A percentile compares a stretch with the other conserved stretches of the same genome.
Conservation (phyloP, 1,139 yeast genomes). For the Pichia sp. region DNA sequence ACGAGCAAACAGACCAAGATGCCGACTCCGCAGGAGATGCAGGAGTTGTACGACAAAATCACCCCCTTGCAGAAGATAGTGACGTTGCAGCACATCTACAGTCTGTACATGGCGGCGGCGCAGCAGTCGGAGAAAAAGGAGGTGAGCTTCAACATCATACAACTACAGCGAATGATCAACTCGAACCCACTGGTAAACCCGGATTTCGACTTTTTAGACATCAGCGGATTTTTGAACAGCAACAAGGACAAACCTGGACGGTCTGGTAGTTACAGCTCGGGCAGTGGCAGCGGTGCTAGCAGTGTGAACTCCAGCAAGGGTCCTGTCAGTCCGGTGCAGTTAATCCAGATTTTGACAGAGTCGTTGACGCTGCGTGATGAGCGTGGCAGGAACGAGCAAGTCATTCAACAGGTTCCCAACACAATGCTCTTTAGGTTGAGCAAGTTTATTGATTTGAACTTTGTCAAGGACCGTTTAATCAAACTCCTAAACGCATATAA, state of each 20-base stretch:
- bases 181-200: constrained; percentile 33
- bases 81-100: constrained; percentile 33
- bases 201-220: constrained; percentile 31
- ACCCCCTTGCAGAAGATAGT: constrained; percentile 33
- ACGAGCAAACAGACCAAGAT: constrained; percentile 16
- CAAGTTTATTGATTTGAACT: constrained; percentile 27
- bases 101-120: constrained; percentile 30
- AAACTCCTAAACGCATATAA: constrained; percentile 32
- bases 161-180: constrained; percentile 33
- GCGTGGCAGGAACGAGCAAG: constrained; percentile 27
- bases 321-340: constrained; percentile 27
- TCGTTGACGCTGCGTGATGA: constrained; percentile 29
- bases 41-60: constrained; percentile 27
- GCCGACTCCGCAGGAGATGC: constrained; percentile 29
- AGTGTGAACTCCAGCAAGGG: constrained; percentile 8
- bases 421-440: constrained; percentile 31
- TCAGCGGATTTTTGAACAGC: constrained; percentile 23
- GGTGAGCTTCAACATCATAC: constrained; percentile 32
- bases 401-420: constrained; percentile 31
- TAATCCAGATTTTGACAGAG: constrained; percentile 34
- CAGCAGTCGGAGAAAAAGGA: constrained; percentile 30
- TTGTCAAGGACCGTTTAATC: constrained; percentile 33
- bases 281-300: constrained; percentile 9
- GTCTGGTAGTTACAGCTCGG: background rate
- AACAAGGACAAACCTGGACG: constrained; percentile 2